Conservation (phyloP, 2,329 filamentous ascomycete genomes). For the Colletotrichum musicola region DNA sequence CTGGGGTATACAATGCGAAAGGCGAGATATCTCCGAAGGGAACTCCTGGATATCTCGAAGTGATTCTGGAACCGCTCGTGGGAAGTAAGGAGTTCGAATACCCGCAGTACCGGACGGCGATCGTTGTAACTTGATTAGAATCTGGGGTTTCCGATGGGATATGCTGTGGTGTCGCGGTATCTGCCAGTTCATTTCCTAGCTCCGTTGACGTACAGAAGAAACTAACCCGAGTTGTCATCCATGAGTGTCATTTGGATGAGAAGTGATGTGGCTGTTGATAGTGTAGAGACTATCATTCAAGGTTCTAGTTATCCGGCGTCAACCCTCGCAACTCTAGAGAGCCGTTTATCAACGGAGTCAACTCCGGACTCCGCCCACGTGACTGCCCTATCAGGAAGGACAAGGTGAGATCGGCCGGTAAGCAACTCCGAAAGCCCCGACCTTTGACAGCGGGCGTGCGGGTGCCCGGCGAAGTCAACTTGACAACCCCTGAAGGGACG, state of each 20-base stretch:
- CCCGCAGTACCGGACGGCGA: too few species aligned
- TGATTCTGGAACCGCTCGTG: too few species aligned
- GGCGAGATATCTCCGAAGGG: too few species aligned
- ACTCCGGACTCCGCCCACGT: conserved; percentile 10
- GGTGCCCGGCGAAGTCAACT: not conserved
- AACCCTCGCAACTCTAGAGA: not conserved
- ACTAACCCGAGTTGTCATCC: not conserved
- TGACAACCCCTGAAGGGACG: not conserved
- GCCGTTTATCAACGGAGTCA: conserved; percentile 1
- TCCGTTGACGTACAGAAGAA: not conserved
- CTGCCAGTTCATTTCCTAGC: too few species aligned
- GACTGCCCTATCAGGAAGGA: not conserved
- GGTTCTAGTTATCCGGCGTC: too few species aligned
- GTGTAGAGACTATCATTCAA: not conserved
- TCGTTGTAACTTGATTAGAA: too few species aligned
- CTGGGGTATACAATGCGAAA: too few species aligned
- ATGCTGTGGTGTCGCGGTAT: too few species aligned
- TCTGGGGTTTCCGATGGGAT: too few species aligned
- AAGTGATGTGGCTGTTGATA: not conserved
- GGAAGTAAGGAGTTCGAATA: too few species aligned
- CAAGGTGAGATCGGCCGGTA: conserved; percentile 6
- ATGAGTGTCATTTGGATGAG: not conserved
- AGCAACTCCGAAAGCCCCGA: not conserved
- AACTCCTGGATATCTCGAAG: too few species aligned
- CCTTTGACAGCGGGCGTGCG: not conserved